Evolutionary conservation across 768 basidiomycete genomes (phyloP).

Genomic region (Amanita subjunquillea): DNA sequence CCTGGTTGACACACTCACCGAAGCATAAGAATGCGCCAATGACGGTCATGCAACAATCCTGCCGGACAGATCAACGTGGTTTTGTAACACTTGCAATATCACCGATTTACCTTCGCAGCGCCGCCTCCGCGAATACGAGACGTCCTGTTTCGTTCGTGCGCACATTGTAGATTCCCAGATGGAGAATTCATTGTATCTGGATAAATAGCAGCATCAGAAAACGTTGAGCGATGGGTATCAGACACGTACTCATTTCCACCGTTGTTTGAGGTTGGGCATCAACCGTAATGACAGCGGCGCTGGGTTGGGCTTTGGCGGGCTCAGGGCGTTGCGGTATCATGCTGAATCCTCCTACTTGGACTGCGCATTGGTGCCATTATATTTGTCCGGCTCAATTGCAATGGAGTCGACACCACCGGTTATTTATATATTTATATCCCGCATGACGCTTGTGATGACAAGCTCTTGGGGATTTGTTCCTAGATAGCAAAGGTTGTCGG

Average conservation of each 20-base stretch:
- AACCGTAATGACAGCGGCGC: neutral
- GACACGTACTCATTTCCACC: constrained; percentile 3
- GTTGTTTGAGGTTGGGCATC: neutral
- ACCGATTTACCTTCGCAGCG: constrained; percentile 1
- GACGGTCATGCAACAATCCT: neutral
- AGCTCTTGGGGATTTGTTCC: neutral
- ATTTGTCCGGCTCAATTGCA: neutral
- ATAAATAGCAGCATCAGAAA: neutral
- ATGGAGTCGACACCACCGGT: neutral
- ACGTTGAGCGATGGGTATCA: neutral
- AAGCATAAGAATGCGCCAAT: constrained; percentile 1
- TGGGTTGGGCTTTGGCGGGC: neutral
- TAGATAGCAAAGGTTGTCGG: neutral
- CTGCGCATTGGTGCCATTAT: neutral
- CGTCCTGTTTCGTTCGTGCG: neutral
- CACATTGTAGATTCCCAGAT: neutral
- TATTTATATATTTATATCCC: neutral
- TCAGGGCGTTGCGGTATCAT: neutral
- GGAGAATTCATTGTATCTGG: neutral
- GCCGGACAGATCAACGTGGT: neutral
- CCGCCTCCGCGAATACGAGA: constrained; percentile 4
- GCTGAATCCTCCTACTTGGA: neutral
- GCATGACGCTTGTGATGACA: neutral
- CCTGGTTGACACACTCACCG: neutral
- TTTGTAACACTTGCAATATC: neutral